A percentile compares a stretch with the other conserved stretches of the same genome.
Conservation (phyloP, 176 grass and related monocot species). For the Cymbopogon citratus region DNA sequence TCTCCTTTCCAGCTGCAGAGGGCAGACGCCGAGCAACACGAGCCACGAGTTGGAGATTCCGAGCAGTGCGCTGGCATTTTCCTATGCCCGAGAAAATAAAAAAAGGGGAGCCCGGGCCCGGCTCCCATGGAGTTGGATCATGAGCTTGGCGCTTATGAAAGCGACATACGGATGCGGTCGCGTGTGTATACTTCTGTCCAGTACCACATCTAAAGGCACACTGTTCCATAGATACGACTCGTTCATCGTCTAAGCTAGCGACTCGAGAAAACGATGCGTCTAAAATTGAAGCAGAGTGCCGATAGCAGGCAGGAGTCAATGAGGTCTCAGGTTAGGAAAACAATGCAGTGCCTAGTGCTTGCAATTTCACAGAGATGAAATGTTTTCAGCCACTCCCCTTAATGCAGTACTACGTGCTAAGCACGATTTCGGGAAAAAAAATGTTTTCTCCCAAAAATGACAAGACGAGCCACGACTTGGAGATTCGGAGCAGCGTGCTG, state of each 20-base stretch:
- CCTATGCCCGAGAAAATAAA: not conserved
- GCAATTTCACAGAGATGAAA: not conserved
- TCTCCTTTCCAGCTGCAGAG: not conserved
- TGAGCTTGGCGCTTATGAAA: not conserved
- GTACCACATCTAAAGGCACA: not conserved
- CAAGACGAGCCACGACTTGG: not conserved
- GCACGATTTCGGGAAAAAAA: no score
- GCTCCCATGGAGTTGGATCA: slow-evolving; percentile 4
- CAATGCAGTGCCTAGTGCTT: no score
- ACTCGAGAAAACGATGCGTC: not conserved
- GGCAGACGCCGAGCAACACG: not conserved
- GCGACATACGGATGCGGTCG: not conserved
- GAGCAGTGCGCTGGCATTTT: not conserved
- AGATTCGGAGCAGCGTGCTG: no score
- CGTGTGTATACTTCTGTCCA: not conserved
- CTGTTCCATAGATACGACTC: not conserved
- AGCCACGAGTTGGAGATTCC: slow-evolving; percentile 29
- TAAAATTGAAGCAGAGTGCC: not conserved
- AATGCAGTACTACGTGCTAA: no score
- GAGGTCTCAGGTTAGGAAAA: not conserved
- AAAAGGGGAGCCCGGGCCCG: not conserved
- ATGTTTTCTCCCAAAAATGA: no score
- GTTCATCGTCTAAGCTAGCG: not conserved
- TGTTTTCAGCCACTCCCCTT: no score
- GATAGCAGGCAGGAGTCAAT: no score